Evolutionary conservation across 1,284 basidiomycete genomes (phyloP), one percentile per base, ranked within the genome.

Genomic region (Fereydounia khargensis): DNA sequence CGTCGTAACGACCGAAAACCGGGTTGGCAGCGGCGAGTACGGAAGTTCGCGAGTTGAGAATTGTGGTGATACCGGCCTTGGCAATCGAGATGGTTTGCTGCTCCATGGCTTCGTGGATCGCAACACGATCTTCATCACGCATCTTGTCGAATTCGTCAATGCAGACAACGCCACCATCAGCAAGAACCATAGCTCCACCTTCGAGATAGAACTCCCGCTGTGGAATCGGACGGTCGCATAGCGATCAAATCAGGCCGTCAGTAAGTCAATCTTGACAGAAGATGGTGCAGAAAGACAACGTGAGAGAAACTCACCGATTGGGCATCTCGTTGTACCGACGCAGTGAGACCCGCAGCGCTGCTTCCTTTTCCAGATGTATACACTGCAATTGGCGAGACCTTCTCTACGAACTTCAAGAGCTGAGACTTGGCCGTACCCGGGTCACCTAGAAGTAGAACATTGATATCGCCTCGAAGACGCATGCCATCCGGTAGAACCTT

Each of bases 131-230:
- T 77, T 97, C 94, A 73, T 98, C 95, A 22, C 94, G 82, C 95
- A 98, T 99, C 81, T 99, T 99, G 80, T 98, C 95, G 70, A 99
- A 99, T 77, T 99, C 95, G 74, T 99, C 95, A 71, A 99, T 99
- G 75, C 95, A 98, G 17, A 98, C 95, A 13, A 98, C 92, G 21
- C 95, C 95, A 4, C 90, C 91, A 74, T 99, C 95, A 0, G 95
- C 95, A 22, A 99, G 83, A 8, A 99, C 95, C 95, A 99, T 98
- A 1, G 95, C 95, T 21, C 95, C 95, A 5, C 95, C 95, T 80
- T 99, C 95, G 8, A 99, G 83, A 77, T 94, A 98, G 77, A 98
- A 99, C 76, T 99, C 95, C 35, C 95, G 84, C 90, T 94, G 63
- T 32, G 43, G n/a, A n/a, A n/a, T n/a, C n/a, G n/a, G n/a, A n/a